phyloP scores from a whole-genome alignment of 257 asterid genomes.

The Jacaranda copaia region DNA sequence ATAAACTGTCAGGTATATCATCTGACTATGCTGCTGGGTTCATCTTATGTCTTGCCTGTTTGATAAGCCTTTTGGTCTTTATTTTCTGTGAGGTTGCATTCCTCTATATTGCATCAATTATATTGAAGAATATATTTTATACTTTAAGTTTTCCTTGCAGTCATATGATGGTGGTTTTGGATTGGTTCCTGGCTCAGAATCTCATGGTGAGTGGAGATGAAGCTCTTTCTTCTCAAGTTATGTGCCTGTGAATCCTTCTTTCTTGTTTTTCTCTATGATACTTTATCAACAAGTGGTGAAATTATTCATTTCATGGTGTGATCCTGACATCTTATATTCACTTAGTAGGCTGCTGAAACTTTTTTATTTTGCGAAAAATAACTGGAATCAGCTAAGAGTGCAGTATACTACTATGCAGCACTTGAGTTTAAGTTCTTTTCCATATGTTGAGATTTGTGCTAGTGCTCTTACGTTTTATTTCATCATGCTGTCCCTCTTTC shows the following conservation, averaged over 20 bases:
- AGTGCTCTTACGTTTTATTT: not conserved
- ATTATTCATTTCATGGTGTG: not conserved
- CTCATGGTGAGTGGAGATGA: conserved; percentile 84
- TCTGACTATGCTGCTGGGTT: conserved; percentile 9
- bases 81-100: conserved; percentile 7
- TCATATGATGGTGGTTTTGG: conserved; percentile 99
- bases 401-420: not conserved
- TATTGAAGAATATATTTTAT: conserved; percentile 26
- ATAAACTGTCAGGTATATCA: conserved; percentile 75
- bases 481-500: not conserved
- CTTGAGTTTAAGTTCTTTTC: not conserved
- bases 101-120: conserved; percentile 16
- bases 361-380: not conserved
- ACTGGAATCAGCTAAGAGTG: not conserved
- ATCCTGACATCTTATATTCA: conserved; percentile 10
- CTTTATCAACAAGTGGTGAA: conserved; percentile 17
- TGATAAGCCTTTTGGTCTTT: conserved; percentile 11
- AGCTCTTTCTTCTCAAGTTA: conserved; percentile 12
- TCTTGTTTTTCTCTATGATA: conserved; percentile 8
- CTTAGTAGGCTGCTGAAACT: conserved; percentile 18
- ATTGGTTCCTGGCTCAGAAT: conserved; percentile 86
- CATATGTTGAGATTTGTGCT: not conserved
- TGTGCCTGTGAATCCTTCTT: not conserved
- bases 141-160: conserved; percentile 55
- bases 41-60: conserved; percentile 18